Evolutionary conservation across 129 eudicot species (phyloP).

Genomic region (Helianthus annuus): HanXRQr2.0-SUNRISE NC_035444.2:14501049-14501548

Average conservation of each 20-base stretch:
- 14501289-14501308: not conserved
- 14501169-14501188: slow-evolving; percentile 64
- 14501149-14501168: slow-evolving; percentile 70
- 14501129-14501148: slow-evolving; percentile 94
- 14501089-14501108: slow-evolving; percentile 86
- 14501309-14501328: not conserved
- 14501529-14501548: not conserved
- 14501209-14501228: slow-evolving; percentile 17
- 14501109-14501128: slow-evolving; percentile 78
- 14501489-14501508: not conserved
- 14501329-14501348: not conserved
- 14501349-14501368: not conserved
- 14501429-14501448: not conserved
- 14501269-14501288: slow-evolving; percentile 18
- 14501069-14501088: slow-evolving; percentile 75
- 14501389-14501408: not conserved
- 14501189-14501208: slow-evolving; percentile 52
- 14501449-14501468: slow-evolving; percentile 3
- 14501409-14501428: not conserved
- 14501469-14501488: not conserved
- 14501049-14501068: slow-evolving; percentile 84
- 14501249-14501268: slow-evolving; percentile 12
- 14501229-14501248: slow-evolving; percentile 16
- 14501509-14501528: not conserved
- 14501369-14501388: not conserved